Conservation (phyloP, 805 yeast species). For the Candida ovalis region DNA sequence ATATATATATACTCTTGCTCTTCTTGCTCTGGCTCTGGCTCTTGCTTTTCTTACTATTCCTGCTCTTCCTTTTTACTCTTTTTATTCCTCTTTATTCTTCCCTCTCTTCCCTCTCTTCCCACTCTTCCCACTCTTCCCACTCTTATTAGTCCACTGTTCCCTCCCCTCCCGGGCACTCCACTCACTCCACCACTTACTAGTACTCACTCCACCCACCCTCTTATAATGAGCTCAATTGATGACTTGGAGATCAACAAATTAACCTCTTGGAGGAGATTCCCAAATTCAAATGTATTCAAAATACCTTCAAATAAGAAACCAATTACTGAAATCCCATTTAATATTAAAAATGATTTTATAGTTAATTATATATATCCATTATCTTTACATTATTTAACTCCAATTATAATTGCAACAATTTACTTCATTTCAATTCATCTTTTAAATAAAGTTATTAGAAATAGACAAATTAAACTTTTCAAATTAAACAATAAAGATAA, state of each 20-base stretch:
- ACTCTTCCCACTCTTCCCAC: too few relatives aligned
- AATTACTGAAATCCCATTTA: constrained; percentile 27
- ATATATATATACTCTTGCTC: too few relatives aligned
- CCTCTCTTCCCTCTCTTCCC: too few relatives aligned
- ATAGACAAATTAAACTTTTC: constrained; percentile 40
- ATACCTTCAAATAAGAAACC: constrained; percentile 25
- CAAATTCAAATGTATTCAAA: constrained; percentile 24
- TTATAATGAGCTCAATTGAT: neutral
- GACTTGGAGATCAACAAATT: constrained; percentile 8
- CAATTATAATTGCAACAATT: constrained; percentile 51
- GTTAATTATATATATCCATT: constrained; percentile 32
- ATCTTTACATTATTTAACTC: constrained; percentile 49
- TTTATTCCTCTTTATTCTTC: too few relatives aligned
- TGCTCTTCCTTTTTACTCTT: too few relatives aligned
- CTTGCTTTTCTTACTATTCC: too few relatives aligned
- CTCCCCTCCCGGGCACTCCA: too few relatives aligned
- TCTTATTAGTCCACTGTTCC: too few relatives aligned
- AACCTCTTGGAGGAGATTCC: constrained; percentile 21
- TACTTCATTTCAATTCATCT: constrained; percentile 58
- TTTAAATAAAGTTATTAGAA: constrained; percentile 44
- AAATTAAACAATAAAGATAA: constrained; percentile 24
- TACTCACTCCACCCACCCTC: neutral
- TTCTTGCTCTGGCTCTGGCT: too few relatives aligned
- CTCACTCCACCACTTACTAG: too few relatives aligned
- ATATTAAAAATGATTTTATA: constrained; percentile 19